Evolutionary conservation across 2,329 filamentous ascomycete species (phyloP), one percentile per base, ranked within the genome.

Genomic region (Pezicula rhizophila): DNA sequence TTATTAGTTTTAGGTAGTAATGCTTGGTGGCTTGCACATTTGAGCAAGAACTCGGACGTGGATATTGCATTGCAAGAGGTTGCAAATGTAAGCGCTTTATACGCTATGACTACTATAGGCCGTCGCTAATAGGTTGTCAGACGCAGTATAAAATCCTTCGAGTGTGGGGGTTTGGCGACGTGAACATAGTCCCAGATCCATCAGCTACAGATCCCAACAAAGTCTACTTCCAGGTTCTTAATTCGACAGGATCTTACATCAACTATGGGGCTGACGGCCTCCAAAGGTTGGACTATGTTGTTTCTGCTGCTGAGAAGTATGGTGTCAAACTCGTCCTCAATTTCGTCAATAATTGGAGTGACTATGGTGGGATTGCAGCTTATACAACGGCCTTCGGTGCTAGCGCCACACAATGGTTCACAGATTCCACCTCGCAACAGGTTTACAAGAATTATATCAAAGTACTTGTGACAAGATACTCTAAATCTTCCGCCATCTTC

Each of bases 261-360:
- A 85, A 86, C 65, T 82, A 75, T 0, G 82, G 80, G 2, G 57
- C 74, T 31, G 69, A 84, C 61, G 81, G 82, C 14, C 73, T 85
- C 10, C 72, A 82, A 60, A 73, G 80, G n/a, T 73, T 86, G 3
- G 82, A 86, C 60, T 78, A 78, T 47, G 79, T 85, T 2, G 80
- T 86, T 45, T 64, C 71, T 23, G 67, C 76, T 0, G 82, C 82
- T 7, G 80, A 82, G 60, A 70, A 71, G 51, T 69, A 76, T 51
- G 76, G 75, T 3, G 69, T 85, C 55, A 82, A 84, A 64, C 68
- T 85, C 10, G 80, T 85, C 49, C 74, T 82, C 57, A 75, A 78
- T 55, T 79, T 84, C 42, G 77, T 85, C 50, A 86, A 87, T 67
- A 79, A 85, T 66, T 87, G 82, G 81, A 70, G 71, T 46, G 83